phyloP scores from a whole-genome alignment of 139 green algal species.

The Chlamydomonas eustigma region DNA sequence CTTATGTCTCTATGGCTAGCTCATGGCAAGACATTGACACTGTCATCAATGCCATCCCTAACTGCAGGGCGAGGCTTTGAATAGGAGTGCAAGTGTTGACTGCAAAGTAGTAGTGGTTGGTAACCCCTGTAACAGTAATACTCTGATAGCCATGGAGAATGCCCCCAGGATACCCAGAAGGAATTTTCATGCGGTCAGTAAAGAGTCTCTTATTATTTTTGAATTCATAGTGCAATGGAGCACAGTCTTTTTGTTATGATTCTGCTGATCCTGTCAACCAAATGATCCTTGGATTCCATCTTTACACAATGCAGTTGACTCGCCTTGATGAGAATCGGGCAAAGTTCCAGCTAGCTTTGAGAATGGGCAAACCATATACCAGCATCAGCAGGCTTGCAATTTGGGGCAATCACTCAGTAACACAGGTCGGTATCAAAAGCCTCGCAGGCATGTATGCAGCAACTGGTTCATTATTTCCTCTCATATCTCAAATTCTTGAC shows the following conservation, averaged over 20 bases:
- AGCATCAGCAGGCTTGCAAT: slow-evolving; percentile 75
- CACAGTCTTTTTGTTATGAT: no score
- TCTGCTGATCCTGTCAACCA: no score
- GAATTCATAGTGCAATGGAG: no score
- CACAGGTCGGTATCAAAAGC: slow-evolving; percentile 62
- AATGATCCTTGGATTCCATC: no score
- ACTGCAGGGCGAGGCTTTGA: slow-evolving; percentile 74
- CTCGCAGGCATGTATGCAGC: no score
- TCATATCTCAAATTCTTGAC: no score
- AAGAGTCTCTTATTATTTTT: no score
- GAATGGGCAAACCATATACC: slow-evolving; percentile 84
- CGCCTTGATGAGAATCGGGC: slow-evolving; percentile 80
- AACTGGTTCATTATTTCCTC: no score
- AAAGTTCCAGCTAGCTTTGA: slow-evolving; percentile 90
- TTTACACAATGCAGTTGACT: slow-evolving; percentile 50
- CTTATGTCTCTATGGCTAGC: no score
- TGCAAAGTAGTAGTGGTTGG: slow-evolving; percentile 87
- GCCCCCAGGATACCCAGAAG: slow-evolving; percentile 66
- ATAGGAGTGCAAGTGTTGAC: slow-evolving; percentile 66
- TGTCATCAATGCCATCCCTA: no score
- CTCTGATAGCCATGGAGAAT: slow-evolving; percentile 83
- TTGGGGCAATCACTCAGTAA: slow-evolving; percentile 96
- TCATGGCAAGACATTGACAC: no score
- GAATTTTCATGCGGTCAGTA: slow-evolving; percentile 78
- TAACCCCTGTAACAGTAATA: slow-evolving; percentile 94